phyloP scores from a whole-genome alignment of 768 basidiomycete species.

The Macrolepiota fuliginosa region DNA sequence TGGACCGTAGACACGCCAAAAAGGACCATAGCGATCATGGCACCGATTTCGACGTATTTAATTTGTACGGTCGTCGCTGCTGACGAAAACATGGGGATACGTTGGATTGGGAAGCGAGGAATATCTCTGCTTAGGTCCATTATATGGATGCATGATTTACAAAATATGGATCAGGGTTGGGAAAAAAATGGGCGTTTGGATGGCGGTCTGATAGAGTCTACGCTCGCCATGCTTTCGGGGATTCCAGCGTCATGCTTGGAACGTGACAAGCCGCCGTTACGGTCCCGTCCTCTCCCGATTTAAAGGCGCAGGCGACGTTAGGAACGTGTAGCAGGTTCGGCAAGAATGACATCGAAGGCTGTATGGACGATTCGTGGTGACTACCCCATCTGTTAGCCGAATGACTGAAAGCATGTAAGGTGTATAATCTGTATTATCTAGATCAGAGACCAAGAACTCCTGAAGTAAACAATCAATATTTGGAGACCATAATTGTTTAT shows the following conservation, averaged over 20 bases:
- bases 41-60: background rate
- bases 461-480: too few relatives aligned
- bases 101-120: background rate
- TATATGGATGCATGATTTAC: background rate
- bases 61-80: background rate
- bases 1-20: constrained; percentile 1
- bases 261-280: background rate
- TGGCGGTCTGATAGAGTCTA: background rate
- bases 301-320: background rate
- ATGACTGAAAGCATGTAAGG: too few relatives aligned
- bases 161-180: background rate
- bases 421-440: too few relatives aligned
- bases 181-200: background rate
- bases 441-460: too few relatives aligned
- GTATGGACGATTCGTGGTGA: background rate
- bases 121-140: background rate
- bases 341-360: background rate
- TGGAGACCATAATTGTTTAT: too few relatives aligned
- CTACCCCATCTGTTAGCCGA: too few relatives aligned
- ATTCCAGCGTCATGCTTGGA: background rate
- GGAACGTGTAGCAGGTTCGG: background rate
- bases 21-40: background rate
- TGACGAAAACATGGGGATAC: too few relatives aligned
- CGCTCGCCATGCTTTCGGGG: background rate
- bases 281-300: background rate